phyloP scores from a whole-genome alignment of 257 asterid species.

The Gentiana macrophylla region DNA sequence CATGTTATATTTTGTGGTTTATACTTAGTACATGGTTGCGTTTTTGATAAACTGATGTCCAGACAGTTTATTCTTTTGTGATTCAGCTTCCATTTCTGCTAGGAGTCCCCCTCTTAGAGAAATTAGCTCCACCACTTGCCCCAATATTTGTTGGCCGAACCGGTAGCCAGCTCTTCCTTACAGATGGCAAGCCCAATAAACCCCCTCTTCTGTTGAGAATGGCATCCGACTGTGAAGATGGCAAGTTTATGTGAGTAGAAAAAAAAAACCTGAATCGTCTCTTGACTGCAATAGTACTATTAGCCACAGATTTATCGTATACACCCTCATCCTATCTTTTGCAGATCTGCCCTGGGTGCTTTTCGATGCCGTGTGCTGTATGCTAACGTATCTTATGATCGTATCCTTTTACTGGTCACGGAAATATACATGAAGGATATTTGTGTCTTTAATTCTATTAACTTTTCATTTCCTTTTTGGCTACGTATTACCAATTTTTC shows the following conservation, averaged over 20 bases:
- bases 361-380: slow-evolving; percentile 69
- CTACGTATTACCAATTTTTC: slow-evolving; percentile 18
- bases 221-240: slow-evolving; percentile 80
- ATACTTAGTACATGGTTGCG: slow-evolving; percentile 2
- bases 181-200: slow-evolving; percentile 47
- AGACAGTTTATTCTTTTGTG: slow-evolving; percentile 37
- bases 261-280: slow-evolving; percentile 4
- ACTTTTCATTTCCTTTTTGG: slow-evolving; percentile 12
- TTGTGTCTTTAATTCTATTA: background rate
- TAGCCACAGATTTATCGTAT: slow-evolving; percentile 9
- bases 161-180: slow-evolving; percentile 34
- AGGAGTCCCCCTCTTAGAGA: slow-evolving; percentile 76
- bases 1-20: background rate
- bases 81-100: slow-evolving; percentile 86
- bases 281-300: slow-evolving; percentile 8
- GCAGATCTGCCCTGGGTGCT: slow-evolving; percentile 85
- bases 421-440: background rate
- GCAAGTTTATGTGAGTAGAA: slow-evolving; percentile 59
- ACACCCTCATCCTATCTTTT: slow-evolving; percentile 11
- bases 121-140: slow-evolving; percentile 84
- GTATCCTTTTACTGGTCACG: slow-evolving; percentile 32
- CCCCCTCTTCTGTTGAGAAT: slow-evolving; percentile 76
- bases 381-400: slow-evolving; percentile 89
- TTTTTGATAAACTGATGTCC: slow-evolving; percentile 37
- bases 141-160: slow-evolving; percentile 28